Percentiles rank a stretch among this genome's conserved stretches.
Evolutionary conservation across 2,329 filamentous ascomycete species (phyloP).

Genomic region (Corynespora cassiicola): DNA sequence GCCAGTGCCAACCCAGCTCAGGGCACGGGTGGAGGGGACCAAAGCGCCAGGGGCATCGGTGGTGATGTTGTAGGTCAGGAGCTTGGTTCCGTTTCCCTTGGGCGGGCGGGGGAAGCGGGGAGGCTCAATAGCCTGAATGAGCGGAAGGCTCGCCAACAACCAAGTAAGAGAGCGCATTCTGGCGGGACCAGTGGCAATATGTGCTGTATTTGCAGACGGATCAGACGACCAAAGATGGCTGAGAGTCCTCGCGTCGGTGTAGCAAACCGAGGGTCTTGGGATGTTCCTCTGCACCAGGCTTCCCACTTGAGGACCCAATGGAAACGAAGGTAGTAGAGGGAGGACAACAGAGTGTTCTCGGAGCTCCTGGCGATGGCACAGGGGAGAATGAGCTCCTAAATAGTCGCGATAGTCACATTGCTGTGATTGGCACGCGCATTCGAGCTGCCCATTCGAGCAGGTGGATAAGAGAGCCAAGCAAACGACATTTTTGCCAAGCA

Average conservation of each 20-base stretch:
- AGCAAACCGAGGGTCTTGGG: constrained; percentile 5
- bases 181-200: no score
- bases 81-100: constrained; percentile 61
- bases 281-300: constrained; percentile 3
- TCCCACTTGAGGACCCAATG: constrained; percentile 5
- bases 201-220: no score
- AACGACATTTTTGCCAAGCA: constrained; percentile 35
- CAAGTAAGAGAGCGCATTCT: constrained; percentile 38
- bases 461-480: constrained; percentile 35
- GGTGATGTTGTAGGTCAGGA: constrained; percentile 68
- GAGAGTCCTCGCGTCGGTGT: background rate
- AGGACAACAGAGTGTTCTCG: constrained; percentile 3
- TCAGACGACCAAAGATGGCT: background rate
- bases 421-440: constrained; percentile 27
- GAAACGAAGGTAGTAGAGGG: constrained; percentile 1
- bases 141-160: constrained; percentile 31
- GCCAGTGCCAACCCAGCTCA: constrained; percentile 65
- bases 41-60: constrained; percentile 50
- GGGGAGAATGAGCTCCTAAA: constrained; percentile 20
- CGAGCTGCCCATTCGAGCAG: constrained; percentile 43
- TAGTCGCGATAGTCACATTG: constrained; percentile 23
- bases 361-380: background rate
- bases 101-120: constrained; percentile 62
- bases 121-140: constrained; percentile 52
- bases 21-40: constrained; percentile 53